Evolutionary conservation across 495 filamentous ascomycete species (phyloP).

Genomic region (Cryomyces antarcticus): DNA sequence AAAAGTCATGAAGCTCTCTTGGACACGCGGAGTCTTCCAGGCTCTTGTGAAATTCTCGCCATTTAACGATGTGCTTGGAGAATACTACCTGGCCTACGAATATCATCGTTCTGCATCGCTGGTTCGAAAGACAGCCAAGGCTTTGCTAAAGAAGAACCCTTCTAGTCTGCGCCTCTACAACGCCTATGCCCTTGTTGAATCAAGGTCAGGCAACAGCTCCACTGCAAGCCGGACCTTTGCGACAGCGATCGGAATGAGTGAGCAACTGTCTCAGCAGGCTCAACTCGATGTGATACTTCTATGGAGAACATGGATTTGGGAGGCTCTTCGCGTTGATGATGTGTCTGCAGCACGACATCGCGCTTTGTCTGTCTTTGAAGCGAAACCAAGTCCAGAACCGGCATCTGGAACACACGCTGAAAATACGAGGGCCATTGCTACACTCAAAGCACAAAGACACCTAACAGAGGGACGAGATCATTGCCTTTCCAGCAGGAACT

Average conservation of each 20-base stretch:
- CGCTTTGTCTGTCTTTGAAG: constrained; percentile 23
- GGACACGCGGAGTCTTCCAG: constrained; percentile 21
- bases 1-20: too few species aligned
- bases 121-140: constrained; percentile 42
- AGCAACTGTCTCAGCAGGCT: constrained; percentile 19
- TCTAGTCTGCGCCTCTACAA: constrained; percentile 54
- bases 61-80: constrained; percentile 38
- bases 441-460: too few species aligned
- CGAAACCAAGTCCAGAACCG: neutral
- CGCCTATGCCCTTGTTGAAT: constrained; percentile 56
- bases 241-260: constrained; percentile 39
- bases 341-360: constrained; percentile 25
- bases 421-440: too few species aligned
- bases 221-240: constrained; percentile 43
- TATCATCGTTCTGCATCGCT: constrained; percentile 27
- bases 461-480: constrained; percentile 12
- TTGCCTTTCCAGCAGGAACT: neutral
- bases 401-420: too few species aligned
- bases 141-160: constrained; percentile 43
- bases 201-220: constrained; percentile 29
- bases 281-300: constrained; percentile 30
- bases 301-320: constrained; percentile 57
- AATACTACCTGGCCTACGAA: constrained; percentile 54
- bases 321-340: constrained; percentile 31
- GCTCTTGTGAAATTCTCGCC: constrained; percentile 50